Evolutionary conservation across 2,329 filamentous ascomycete species (phyloP).

Genomic region (Anthostomella pinea): DNA sequence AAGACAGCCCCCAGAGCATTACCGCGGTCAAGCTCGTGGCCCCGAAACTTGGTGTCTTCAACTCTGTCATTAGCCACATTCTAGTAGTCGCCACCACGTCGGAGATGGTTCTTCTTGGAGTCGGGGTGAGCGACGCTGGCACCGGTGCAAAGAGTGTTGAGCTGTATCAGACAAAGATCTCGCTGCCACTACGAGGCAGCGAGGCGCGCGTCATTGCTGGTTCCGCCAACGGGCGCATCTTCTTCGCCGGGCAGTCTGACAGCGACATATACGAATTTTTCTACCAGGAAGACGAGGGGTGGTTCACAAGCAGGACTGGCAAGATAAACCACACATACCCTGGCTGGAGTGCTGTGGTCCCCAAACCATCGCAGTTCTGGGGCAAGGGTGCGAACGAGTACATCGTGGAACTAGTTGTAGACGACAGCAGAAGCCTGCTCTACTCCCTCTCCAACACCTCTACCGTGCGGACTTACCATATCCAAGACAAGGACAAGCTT

Average conservation of each 20-base stretch:
- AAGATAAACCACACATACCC: conserved; percentile 85
- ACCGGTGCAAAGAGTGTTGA: conserved; percentile 70
- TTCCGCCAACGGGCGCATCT: conserved; percentile 84
- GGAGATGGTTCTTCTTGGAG: conserved; percentile 83
- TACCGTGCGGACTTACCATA: conserved; percentile 87
- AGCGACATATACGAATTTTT: conserved; percentile 91
- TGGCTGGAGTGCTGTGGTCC: conserved; percentile 65
- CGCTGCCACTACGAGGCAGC: conserved; percentile 70
- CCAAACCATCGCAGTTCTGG: conserved; percentile 51
- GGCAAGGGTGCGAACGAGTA: conserved; percentile 55
- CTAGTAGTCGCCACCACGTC: conserved; percentile 83
- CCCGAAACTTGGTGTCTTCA: conserved; percentile 84
- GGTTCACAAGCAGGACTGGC: conserved; percentile 86
- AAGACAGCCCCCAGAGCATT: conserved; percentile 84
- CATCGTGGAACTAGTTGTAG: conserved; percentile 77
- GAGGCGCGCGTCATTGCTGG: conserved; percentile 77
- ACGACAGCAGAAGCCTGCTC: conserved; percentile 82
- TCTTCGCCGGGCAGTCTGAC: conserved; percentile 78
- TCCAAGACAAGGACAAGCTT: conserved; percentile 64
- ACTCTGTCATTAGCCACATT: conserved; percentile 79
- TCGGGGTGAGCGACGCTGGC: conserved; percentile 65
- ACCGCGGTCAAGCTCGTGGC: conserved; percentile 85
- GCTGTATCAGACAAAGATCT: conserved; percentile 88
- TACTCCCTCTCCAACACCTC: conserved; percentile 88
- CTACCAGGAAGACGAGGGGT: conserved; percentile 95